Conservation (phyloP, 495 filamentous ascomycete species). For the Xylaria longipes region DNA sequence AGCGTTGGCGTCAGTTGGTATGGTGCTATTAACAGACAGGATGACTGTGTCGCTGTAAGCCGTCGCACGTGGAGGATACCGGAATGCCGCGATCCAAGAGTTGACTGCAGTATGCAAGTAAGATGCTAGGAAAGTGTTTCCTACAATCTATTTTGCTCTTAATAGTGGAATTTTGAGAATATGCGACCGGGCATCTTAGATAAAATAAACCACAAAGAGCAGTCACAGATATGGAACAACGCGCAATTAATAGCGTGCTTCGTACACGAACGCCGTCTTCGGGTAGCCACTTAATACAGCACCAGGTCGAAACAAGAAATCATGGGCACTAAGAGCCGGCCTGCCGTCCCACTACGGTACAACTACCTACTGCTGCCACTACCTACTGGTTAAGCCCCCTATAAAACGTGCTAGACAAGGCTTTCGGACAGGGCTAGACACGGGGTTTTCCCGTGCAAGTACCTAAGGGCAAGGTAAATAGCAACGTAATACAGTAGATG, state of each 20-base stretch:
- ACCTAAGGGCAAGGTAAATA: too few relatives aligned
- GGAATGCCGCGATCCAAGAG: not conserved
- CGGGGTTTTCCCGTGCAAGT: too few relatives aligned
- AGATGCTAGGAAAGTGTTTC: not conserved
- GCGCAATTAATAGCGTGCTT: not conserved
- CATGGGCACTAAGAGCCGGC: not conserved
- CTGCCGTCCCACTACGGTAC: not conserved
- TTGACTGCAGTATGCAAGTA: not conserved
- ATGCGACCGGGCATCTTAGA: slow-evolving; percentile 3
- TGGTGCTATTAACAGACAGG: not conserved
- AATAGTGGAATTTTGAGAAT: not conserved
- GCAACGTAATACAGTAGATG: too few relatives aligned
- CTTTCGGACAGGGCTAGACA: too few relatives aligned
- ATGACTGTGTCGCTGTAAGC: slow-evolving; percentile 11
- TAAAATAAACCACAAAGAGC: not conserved
- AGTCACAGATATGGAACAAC: not conserved
- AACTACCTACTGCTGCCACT: not conserved
- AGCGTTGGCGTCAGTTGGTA: not conserved
- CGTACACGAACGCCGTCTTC: slow-evolving; percentile 13
- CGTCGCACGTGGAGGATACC: not conserved
- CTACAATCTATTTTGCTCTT: not conserved
- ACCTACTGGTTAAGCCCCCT: too few relatives aligned
- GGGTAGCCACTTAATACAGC: not conserved
- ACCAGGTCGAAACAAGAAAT: not conserved
- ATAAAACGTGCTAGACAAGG: too few relatives aligned